Evolutionary conservation across 768 basidiomycete genomes (phyloP), one percentile per base, ranked within the genome.

Genomic region (Russula dissimulans): DNA sequence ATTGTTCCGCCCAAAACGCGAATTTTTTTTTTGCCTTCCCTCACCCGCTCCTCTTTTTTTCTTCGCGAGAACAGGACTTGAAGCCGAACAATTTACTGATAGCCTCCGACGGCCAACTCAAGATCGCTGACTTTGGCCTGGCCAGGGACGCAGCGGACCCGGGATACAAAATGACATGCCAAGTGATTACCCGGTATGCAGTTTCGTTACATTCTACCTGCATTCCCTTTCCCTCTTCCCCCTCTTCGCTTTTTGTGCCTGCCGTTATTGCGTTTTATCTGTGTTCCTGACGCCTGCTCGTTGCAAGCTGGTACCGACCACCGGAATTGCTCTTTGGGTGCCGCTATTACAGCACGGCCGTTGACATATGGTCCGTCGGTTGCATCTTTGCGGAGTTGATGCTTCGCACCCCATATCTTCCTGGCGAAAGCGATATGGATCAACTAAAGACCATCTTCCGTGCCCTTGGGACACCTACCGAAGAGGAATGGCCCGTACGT

Each of bases 81-180:
- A 99, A 99, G 72, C 97, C 97, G 7, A 99, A 99, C 76, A 99
- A 99, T 74, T 80, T 99, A 75, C 85, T 99, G 68, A 89, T 99
- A 61, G 83, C 93, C 0, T 82, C 89, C 0, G 83, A 91, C 54
- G 97, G 97, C 0, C 85, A 90, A 54, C 85, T 98, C 65, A 99
- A 99, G 75, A 82, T 99, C 49, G 97, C 97, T 12, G 97, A 99
- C 82, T 99, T 99, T 71, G 97, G 97, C 80, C 82, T 99, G 8
- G 97, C 97, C 29, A 78, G 97, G 58, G 97, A 99, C 75, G 95
- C 89, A 71, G 91, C 89, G 15, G 97, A 98, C 67, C 93, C 95
- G 29, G 89, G 87, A 4, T 87, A 87, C 69, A 93, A 92, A 73
- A 98, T 99, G 97, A 97, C 97, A 0, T 91, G 87, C 67, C 94